Base-by-base conservation (phyloP, 2,329 filamentous ascomycete genomes). In the Aspergillus viridinutans region DNA sequence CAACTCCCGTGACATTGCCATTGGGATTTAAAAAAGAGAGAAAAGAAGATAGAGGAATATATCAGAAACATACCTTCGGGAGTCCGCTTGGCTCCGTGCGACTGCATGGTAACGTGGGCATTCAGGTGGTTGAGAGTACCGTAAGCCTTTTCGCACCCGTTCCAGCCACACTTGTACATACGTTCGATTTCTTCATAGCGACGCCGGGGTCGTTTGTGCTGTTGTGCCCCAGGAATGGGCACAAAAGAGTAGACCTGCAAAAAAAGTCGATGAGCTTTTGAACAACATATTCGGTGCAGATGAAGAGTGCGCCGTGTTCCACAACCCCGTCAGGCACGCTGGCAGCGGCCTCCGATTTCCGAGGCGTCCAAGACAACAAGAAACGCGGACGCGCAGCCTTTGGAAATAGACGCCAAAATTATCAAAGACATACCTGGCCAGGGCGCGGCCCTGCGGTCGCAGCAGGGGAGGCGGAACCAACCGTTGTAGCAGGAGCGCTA, bases 81-180 rank as follows among this genome's bases (percentile, higher is more conserved):
- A 58, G 93, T 97, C 64, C 94, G 86, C 79, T 99, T 99, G 64
- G 86, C 82, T 10, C 94, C 94, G 68, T 99, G 94, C 59, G 90
- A 94, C 75, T 99, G 94, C 94, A 97, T 97, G 14, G 94, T 97
- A 50, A 99, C 94, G 71, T 99, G 94, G 42, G 94, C 94, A 71
- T 99, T 99, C 66, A 99, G 75, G 73, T 99, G 94, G 75, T 99
- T 99, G 60, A 99, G 78, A 50, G 94, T 99, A 58, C 94, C 94
- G 67, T 99, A 99, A 2, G 94, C 94, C 78, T 99, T 99, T 76
- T 99, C 94, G 71, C 94, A 99, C 8, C 92, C 92, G 64, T 97
- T 93, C 90, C 92, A 97, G 26, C 93, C 94, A 71, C 94, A 99
- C 77, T 97, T 97, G 81, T 99, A 97, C 94, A 99, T 97, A 71